A percentile compares a stretch with the other conserved stretches of the same genome.
These are phyloP conservation scores for Globisporangium canariense DNA, from an alignment of 352 stramenopile species.

Conservation along the genomic window DNA sequence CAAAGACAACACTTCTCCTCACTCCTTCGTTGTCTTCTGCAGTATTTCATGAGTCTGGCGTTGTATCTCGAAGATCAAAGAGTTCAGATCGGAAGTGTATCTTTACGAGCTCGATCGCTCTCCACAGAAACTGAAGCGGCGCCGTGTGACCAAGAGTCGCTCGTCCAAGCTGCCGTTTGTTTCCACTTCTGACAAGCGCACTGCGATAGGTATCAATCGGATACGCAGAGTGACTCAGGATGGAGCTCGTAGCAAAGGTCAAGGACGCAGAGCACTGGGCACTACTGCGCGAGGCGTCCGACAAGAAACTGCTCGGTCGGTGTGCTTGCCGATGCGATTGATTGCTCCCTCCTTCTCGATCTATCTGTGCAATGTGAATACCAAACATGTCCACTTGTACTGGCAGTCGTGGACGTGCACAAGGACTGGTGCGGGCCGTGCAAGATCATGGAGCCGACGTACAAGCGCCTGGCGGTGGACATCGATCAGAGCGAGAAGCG, in stretches of 20 bases:
- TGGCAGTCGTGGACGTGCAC: conserved; percentile 58
- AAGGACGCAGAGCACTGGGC: conserved; percentile 62
- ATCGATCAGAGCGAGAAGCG: conserved; percentile 55
- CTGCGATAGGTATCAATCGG: neutral
- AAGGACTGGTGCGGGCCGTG: conserved; percentile 73
- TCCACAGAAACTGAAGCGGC: neutral
- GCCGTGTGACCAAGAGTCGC: neutral
- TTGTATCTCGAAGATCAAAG: neutral
- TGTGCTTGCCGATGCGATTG: neutral
- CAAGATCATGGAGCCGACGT: conserved; percentile 76
- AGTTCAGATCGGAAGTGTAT: neutral
- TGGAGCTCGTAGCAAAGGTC: conserved; percentile 53
- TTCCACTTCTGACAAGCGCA: neutral
- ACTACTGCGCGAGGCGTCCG: conserved; percentile 40
- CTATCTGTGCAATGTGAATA: neutral
- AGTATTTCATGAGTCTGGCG: too few relatives aligned
- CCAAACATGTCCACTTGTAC: neutral
- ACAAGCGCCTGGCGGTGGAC: conserved; percentile 57
- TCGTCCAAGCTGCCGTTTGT: neutral
- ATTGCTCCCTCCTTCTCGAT: neutral
- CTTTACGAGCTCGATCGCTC: neutral
- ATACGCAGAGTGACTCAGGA: conserved; percentile 8
- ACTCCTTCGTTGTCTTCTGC: neutral
- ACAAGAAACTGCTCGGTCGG: conserved; percentile 60
- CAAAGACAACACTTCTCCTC: neutral